Conservation (phyloP, 192 early-diverging fungal species). For the Backusella tuberculispora region DNA sequence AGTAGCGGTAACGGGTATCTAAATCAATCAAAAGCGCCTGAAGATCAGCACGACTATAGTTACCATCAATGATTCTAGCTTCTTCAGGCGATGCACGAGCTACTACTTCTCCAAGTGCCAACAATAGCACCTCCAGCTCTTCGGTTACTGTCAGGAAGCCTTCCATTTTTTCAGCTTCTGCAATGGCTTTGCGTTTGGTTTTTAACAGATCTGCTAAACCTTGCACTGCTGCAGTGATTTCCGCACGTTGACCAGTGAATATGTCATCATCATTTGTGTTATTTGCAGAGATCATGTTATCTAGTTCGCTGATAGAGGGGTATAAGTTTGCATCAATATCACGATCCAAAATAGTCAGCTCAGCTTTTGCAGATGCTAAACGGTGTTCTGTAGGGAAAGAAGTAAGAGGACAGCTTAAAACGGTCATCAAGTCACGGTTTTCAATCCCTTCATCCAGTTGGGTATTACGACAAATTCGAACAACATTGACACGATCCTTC, state of each 20-base stretch:
- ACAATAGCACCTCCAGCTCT: conserved; percentile 46
- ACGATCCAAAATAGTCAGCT: conserved; percentile 33
- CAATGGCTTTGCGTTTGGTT: conserved; percentile 40
- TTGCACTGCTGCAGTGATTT: conserved; percentile 40
- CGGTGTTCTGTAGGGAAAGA: conserved; percentile 35
- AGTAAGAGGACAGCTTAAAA: conserved; percentile 34
- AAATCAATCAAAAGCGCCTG: conserved; percentile 47
- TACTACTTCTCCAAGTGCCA: conserved; percentile 43
- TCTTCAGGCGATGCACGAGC: conserved; percentile 30
- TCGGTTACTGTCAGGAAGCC: conserved; percentile 43
- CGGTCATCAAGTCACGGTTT: conserved; percentile 22
- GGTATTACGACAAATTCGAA: conserved; percentile 18
- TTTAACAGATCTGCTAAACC: conserved; percentile 43
- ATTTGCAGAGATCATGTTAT: conserved; percentile 32
- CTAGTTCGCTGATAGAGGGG: conserved; percentile 37
- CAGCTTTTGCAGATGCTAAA: conserved; percentile 27
- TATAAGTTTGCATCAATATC: conserved; percentile 41
- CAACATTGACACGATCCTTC: conserved; percentile 22
- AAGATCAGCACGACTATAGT: conserved; percentile 37
- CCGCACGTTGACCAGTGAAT: conserved; percentile 41
- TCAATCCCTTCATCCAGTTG: conserved; percentile 13
- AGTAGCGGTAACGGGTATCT: conserved; percentile 47
- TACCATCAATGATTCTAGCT: conserved; percentile 17
- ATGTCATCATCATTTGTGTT: conserved; percentile 23
- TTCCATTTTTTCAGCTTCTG: conserved; percentile 43